Base-by-base conservation (phyloP, 2,329 filamentous ascomycete genomes). In the Colletotrichum magnum region DNA sequence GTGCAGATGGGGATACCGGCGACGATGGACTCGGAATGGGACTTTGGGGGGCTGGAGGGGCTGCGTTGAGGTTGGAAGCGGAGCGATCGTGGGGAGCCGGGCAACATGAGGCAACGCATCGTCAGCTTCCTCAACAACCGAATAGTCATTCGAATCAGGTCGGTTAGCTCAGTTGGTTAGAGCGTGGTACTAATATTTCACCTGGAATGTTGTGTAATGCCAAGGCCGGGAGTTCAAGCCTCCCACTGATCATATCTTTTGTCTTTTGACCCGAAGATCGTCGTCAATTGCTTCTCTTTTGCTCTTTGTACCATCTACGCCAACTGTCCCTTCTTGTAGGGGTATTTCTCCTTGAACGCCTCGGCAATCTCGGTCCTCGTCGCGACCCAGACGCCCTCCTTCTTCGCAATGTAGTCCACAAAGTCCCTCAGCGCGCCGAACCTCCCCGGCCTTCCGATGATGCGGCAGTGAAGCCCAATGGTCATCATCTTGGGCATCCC, bases 401-500 rank as follows among this genome's bases (percentile, higher is more conserved):
- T 88, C 58, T 79, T 72, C 1, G 75, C 75, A 52, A 88, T 86
- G 64, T 88, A 87, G 67, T 88, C 83, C 2, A 87, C 83, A 73
- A 88, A 87, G 62, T 86, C 82, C 73, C 82, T 79, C 50, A 89
- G 73, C 1, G 86, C 87, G 53, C 79, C 81, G 68, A 85, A 85
- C 1, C 87, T 78, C 4, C 85, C 87, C 0, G 86, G 86, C 41
- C 85, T 81, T 1, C 86, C 87, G 43, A 85, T 83, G 62, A 86
- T 85, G 6, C 86, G 80, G 70, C 84, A 87, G 73, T 88, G 86
- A 28, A 88, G 74, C 2, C 83, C 85, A 26, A 88, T 82, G 0
- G 86, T 88, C 86, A 88, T 88, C 86, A 88, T 88, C 77, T 86
- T 87, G 5, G 85, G 85, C 71, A 75, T 75, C 1, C 85, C 85